Percentiles rank a stretch among this genome's conserved stretches.
These are phyloP conservation scores for Penicillium nucicola DNA, from an alignment of 495 filamentous ascomycete genomes.

Conservation along the genomic window DNA sequence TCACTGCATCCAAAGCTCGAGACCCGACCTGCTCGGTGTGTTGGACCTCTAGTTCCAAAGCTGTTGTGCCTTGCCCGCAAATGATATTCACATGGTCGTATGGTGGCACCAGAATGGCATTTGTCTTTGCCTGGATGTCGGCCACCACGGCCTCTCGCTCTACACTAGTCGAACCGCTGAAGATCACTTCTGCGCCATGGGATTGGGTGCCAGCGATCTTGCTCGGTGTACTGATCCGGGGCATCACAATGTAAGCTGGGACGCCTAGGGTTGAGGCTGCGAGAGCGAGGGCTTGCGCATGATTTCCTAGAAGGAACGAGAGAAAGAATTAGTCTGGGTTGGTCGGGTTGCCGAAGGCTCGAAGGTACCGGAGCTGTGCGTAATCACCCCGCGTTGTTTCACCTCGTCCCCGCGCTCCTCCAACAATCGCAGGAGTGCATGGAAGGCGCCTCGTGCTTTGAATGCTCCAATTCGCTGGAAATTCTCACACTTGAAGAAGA, in stretches of 20 bases:
- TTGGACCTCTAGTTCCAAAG: conserved; percentile 76
- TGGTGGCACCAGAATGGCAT: conserved; percentile 77
- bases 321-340: conserved; percentile 3
- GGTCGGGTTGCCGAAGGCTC: neutral
- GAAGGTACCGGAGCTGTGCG: conserved; percentile 77
- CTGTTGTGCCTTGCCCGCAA: conserved; percentile 86
- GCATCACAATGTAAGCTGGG: conserved; percentile 88
- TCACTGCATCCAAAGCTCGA: conserved; percentile 65
- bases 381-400: conserved; percentile 70
- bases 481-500: conserved; percentile 98
- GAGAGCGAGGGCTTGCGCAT: conserved; percentile 90
- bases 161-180: conserved; percentile 73
- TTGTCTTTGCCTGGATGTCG: conserved; percentile 63
- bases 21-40: conserved; percentile 38
- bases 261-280: conserved; percentile 66
- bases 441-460: conserved; percentile 87
- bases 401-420: conserved; percentile 57
- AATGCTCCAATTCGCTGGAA: conserved; percentile 89
- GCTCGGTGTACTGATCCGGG: conserved; percentile 70
- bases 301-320: conserved; percentile 64
- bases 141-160: conserved; percentile 78
- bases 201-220: conserved; percentile 80
- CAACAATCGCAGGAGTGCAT: conserved; percentile 74
- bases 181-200: conserved; percentile 75
- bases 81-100: conserved; percentile 92